Conservation (phyloP, 106 monocot genomes). For the Narthecium ossifragum region DNA sequence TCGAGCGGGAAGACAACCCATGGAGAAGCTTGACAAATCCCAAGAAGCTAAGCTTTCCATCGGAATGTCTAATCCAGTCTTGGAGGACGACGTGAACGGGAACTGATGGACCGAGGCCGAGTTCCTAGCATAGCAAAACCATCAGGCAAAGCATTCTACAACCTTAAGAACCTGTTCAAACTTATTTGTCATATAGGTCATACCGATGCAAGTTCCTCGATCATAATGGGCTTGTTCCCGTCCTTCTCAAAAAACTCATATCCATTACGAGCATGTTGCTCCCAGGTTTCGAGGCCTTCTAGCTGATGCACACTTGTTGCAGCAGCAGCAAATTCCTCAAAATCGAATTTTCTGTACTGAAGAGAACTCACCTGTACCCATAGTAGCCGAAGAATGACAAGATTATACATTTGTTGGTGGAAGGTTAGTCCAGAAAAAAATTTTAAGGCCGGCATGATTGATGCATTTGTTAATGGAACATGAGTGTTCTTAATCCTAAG, state of each 20-base stretch:
- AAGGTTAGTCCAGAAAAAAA: too few relatives aligned
- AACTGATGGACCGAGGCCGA: slow-evolving; percentile 81
- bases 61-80: slow-evolving; percentile 92
- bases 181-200: background rate
- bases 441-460: too few relatives aligned
- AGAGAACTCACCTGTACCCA: slow-evolving; percentile 71
- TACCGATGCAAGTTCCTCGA: slow-evolving; percentile 99
- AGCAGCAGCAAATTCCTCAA: slow-evolving; percentile 93
- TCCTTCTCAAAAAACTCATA: slow-evolving; percentile 95
- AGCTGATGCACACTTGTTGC: slow-evolving; percentile 79
- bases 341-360: slow-evolving; percentile 85
- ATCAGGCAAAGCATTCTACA: too few relatives aligned
- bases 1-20: slow-evolving; percentile 56
- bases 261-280: slow-evolving; percentile 76
- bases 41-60: slow-evolving; percentile 96
- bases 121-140: slow-evolving; percentile 44
- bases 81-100: slow-evolving; percentile 92
- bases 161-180: too few relatives aligned
- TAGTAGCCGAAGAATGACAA: slow-evolving; percentile 7
- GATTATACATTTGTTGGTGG: background rate
- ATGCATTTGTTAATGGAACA: too few relatives aligned
- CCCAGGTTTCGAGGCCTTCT: slow-evolving; percentile 78
- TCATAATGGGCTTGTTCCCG: slow-evolving; percentile 84
- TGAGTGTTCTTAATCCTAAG: too few relatives aligned
- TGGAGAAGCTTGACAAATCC: slow-evolving; percentile 92